Base-by-base conservation (phyloP, 2,329 filamentous ascomycete species). In the Triangularia setosa region DNA sequence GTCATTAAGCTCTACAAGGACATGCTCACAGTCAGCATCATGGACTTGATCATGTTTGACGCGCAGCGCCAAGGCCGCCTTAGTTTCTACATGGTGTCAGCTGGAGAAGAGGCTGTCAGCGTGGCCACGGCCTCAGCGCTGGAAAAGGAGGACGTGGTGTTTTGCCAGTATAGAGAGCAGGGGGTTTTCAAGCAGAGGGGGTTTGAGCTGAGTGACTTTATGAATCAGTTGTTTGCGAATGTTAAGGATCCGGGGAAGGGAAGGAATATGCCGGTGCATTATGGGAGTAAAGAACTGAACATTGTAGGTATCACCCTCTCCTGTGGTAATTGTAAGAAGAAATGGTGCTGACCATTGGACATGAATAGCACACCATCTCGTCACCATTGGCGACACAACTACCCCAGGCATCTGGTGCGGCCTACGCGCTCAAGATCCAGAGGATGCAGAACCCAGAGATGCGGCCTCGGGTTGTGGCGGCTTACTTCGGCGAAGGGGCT, bases 21-120 rank as follows among this genome's bases (percentile, higher is more conserved):
- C 71, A 90, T 90, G 88, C 72, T 90, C 9, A 84, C 81, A 35
- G 80, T 89, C 9, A 87, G 90, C 63, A 90, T 98, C 70, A 95
- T 99, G 92, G 95, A 99, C 74, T 77, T 96, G 62, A 91, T 98
- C 75, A 98, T 98, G 93, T 97, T 97, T 73, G 95, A 99, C 73
- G 93, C 95, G 0, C 95, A 99, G 78, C 84, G 95, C 55, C 95
- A 99, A 78, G 93, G 93, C n/a, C 87, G 92, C 21, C 79, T 97
- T 63, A 93, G 90, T 76, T 99, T 99, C 79, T 99, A 99, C 78
- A 98, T 99, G 91, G 94, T 94, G 73, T 94, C 91, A 40, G 91
- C 93, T 0, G 93, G 93, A 64, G 93, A 97, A 80, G 95, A 99
- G 81, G 95, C 94, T 33, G 93, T 97, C 60, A 91, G 92, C 53